Evolutionary conservation across 495 filamentous ascomycete genomes (phyloP).

Genomic region (Saxispiralis lemnorum): DNA sequence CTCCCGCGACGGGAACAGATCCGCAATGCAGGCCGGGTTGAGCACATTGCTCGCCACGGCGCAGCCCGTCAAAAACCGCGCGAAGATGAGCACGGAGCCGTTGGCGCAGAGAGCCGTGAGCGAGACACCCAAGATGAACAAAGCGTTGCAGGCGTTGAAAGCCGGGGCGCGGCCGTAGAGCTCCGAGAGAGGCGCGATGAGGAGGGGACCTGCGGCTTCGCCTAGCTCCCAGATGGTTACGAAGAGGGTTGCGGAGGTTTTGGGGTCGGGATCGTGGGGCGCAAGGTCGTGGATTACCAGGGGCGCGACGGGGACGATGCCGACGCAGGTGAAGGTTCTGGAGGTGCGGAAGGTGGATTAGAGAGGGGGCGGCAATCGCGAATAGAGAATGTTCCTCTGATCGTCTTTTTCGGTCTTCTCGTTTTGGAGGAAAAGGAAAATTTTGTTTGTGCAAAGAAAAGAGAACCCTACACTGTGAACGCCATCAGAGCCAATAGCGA

Average conservation of each 20-base stretch:
- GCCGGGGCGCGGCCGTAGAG: slow-evolving; percentile 37
- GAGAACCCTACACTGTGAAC: slow-evolving; percentile 33
- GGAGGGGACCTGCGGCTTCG: slow-evolving; percentile 36
- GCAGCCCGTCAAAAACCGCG: slow-evolving; percentile 33
- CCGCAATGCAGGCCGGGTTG: slow-evolving; percentile 40
- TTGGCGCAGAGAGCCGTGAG: slow-evolving; percentile 29
- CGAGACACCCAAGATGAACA: slow-evolving; percentile 32
- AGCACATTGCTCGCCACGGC: slow-evolving; percentile 38
- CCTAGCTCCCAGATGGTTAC: slow-evolving; percentile 40
- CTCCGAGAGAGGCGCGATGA: slow-evolving; percentile 43
- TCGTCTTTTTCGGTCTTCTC: not conserved
- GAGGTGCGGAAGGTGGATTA: slow-evolving; percentile 9
- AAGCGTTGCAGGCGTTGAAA: slow-evolving; percentile 32
- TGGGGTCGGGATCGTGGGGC: slow-evolving; percentile 18
- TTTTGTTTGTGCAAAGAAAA: too few relatives aligned
- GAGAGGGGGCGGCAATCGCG: too few relatives aligned
- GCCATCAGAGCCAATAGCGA: slow-evolving; percentile 31
- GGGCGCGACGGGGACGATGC: slow-evolving; percentile 34
- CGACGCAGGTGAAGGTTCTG: slow-evolving; percentile 39
- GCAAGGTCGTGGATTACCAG: slow-evolving; percentile 33
- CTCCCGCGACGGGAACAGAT: slow-evolving; percentile 34
- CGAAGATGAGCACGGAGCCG: slow-evolving; percentile 28
- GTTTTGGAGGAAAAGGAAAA: too few relatives aligned
- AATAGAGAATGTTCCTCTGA: not conserved
- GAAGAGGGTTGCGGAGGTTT: slow-evolving; percentile 29